A percentile compares a stretch with the other conserved stretches of the same genome.
Conservation (phyloP, 345 rosid species). For the Trapa bicornis region DNA sequence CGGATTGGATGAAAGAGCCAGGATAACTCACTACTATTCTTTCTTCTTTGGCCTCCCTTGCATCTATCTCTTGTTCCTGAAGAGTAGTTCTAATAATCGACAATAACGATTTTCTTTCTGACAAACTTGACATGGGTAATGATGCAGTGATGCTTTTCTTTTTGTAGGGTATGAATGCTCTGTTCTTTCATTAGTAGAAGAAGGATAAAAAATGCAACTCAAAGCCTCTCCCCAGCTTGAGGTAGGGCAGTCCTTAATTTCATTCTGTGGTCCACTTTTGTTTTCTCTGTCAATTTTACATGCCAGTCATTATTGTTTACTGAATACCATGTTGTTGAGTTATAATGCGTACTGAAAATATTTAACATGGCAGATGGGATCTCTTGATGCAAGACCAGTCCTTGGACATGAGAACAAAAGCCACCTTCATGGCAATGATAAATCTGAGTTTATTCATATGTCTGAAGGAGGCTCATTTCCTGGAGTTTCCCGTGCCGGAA, state of each 20-base stretch:
- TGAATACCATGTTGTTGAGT: background rate
- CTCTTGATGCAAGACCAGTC: slow-evolving; percentile 20
- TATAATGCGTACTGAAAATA: slow-evolving; percentile 4
- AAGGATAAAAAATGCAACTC: slow-evolving; percentile 24
- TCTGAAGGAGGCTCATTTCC: slow-evolving; percentile 23
- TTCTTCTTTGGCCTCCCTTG: background rate
- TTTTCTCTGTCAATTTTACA: background rate
- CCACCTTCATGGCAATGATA: slow-evolving; percentile 19
- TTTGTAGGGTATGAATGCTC: slow-evolving; percentile 4
- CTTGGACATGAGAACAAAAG: slow-evolving; percentile 20
- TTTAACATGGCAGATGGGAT: slow-evolving; percentile 37
- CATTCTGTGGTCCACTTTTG: background rate
- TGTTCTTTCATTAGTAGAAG: background rate
- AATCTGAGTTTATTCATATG: slow-evolving; percentile 18
- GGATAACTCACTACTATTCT: background rate
- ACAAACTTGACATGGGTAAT: background rate
- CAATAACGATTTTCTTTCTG: background rate
- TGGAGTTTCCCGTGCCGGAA: slow-evolving; percentile 9
- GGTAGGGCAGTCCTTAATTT: slow-evolving; percentile 4
- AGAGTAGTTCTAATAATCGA: slow-evolving; percentile 2
- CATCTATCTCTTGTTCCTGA: background rate
- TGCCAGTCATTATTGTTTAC: background rate
- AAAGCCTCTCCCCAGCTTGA: slow-evolving; percentile 10
- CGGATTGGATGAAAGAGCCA: background rate
- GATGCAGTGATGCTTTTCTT: background rate